A percentile compares a stretch with the other conserved stretches of the same genome.
Evolutionary conservation across 2,329 filamentous ascomycete species (phyloP).

Genomic region (Dactylellina sp.): DNA sequence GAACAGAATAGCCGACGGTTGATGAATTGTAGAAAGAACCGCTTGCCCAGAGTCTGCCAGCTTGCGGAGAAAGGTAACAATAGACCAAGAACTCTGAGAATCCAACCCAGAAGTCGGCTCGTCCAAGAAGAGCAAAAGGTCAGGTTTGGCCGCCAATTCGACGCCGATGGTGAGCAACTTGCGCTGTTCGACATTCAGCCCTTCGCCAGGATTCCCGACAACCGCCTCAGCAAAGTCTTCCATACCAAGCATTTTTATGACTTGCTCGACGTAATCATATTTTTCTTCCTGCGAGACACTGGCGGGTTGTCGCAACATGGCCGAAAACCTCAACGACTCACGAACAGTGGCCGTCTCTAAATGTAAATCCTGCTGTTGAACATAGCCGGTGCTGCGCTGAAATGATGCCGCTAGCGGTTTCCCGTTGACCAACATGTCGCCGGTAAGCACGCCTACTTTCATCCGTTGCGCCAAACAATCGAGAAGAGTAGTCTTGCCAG

Average conservation of each 20-base stretch:
- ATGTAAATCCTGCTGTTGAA: conserved; percentile 74
- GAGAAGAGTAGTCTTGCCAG: conserved; percentile 59
- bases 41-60: conserved; percentile 70
- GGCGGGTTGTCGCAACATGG: conserved; percentile 71
- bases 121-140: conserved; percentile 69
- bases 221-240: conserved; percentile 67
- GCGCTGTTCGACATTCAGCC: conserved; percentile 71
- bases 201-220: conserved; percentile 63
- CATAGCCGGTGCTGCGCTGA: conserved; percentile 73
- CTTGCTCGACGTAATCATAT: conserved; percentile 72
- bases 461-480: conserved; percentile 65
- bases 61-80: conserved; percentile 70
- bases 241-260: conserved; percentile 69
- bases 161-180: conserved; percentile 73
- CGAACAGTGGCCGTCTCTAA: conserved; percentile 73
- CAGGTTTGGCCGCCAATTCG: conserved; percentile 70
- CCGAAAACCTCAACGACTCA: conserved; percentile 74
- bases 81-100: conserved; percentile 69
- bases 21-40: conserved; percentile 72
- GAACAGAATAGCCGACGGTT: conserved; percentile 72
- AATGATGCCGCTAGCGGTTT: conserved; percentile 71
- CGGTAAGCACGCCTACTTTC: conserved; percentile 72
- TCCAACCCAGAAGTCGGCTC: conserved; percentile 70
- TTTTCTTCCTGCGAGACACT: conserved; percentile 70
- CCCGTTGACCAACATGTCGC: conserved; percentile 72